These are phyloP conservation scores for Acanthamoeba culbertsoni DNA, from an alignment of 208 protist species.

Conservation along the genomic window DNA sequence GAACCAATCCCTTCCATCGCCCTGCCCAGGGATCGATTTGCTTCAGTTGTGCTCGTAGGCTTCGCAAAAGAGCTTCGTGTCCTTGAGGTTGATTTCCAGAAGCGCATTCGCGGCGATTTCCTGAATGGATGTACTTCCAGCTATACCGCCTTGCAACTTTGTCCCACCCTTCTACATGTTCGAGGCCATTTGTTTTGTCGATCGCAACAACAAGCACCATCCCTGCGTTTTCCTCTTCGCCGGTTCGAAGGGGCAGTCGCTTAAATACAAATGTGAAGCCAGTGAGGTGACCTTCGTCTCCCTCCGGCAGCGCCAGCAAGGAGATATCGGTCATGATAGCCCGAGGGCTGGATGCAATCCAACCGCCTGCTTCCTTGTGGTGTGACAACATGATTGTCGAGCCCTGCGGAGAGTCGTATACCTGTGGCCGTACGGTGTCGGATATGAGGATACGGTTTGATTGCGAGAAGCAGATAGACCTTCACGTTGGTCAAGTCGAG, in stretches of 20 bases:
- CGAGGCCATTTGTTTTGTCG: too few species aligned
- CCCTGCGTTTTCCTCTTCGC: too few species aligned
- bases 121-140: too few species aligned
- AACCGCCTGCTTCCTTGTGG: background rate
- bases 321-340: background rate
- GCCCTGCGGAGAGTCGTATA: background rate
- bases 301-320: too few species aligned
- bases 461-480: background rate
- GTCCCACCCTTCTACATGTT: too few species aligned
- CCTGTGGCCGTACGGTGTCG: background rate
- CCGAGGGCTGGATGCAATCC: background rate
- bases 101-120: background rate
- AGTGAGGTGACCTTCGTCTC: too few species aligned
- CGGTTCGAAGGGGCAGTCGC: too few species aligned
- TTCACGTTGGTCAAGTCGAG: background rate
- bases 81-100: too few species aligned
- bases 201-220: too few species aligned
- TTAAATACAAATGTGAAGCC: too few species aligned
- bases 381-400: background rate
- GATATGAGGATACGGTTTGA: background rate
- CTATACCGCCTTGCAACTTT: too few species aligned
- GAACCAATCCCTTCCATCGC: background rate
- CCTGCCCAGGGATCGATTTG: background rate
- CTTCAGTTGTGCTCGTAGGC: background rate
- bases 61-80: too few species aligned